Conservation (phyloP, 2,329 filamentous ascomycete species). For the Pseudofabraea citricarpa region DNA sequence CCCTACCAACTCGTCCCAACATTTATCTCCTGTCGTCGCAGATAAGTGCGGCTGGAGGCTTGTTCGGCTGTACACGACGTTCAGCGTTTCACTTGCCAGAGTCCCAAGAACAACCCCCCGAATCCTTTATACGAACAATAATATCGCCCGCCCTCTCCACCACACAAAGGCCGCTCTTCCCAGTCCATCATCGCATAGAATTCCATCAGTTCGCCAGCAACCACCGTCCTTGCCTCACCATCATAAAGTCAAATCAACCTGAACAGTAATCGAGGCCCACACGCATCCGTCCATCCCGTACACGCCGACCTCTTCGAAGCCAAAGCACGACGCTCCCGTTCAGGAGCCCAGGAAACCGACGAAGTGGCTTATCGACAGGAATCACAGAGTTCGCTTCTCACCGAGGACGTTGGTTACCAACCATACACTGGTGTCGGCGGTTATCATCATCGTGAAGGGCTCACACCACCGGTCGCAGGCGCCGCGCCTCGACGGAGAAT, state of each 20-base stretch:
- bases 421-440: conserved; percentile 27
- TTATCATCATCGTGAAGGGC: conserved; percentile 26
- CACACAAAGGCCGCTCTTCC: background rate
- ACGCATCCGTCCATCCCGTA: background rate
- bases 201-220: background rate
- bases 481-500: conserved; percentile 32
- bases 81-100: background rate
- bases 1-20: no score
- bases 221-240: background rate
- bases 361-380: conserved; percentile 42
- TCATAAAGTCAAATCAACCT: background rate
- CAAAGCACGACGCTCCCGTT: conserved; percentile 15
- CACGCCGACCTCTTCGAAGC: background rate
- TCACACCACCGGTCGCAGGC: conserved; percentile 15
- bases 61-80: background rate
- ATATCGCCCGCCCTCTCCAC: background rate
- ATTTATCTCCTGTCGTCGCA: no score
- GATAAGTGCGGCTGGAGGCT: background rate
- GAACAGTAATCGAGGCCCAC: background rate
- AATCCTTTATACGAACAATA: background rate
- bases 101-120: background rate
- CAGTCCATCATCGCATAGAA: no score
- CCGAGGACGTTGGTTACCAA: conserved; percentile 32
- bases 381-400: conserved; percentile 40
- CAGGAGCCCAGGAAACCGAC: conserved; percentile 31